A percentile compares a stretch with the other conserved stretches of the same genome.
Conservation (phyloP, 208 protist genomes). For the Leishmania mexicana region DNA sequence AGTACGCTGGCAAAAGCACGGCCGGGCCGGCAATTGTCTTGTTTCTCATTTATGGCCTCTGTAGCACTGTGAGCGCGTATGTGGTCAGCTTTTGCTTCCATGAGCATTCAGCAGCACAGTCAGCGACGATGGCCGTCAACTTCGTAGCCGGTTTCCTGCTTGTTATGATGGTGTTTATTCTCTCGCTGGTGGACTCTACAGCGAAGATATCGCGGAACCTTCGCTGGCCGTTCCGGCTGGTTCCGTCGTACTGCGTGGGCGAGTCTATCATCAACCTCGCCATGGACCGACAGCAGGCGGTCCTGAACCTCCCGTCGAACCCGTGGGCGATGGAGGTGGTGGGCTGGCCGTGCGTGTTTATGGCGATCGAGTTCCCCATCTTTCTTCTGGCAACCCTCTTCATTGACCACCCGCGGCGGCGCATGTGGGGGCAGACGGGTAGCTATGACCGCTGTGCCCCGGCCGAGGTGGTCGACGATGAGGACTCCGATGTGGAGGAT, state of each 20-base stretch:
- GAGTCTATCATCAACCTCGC: conserved; percentile 80
- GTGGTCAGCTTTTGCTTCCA: conserved; percentile 60
- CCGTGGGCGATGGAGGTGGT: conserved; percentile 47
- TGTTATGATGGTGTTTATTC: conserved; percentile 57
- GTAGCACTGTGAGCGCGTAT: conserved; percentile 58
- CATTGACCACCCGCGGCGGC: conserved; percentile 65
- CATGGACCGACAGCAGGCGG: conserved; percentile 30
- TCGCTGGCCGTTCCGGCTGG: conserved; percentile 62
- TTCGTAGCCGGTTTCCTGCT: conserved; percentile 83
- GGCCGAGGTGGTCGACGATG: conserved; percentile 35
- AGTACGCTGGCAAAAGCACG: conserved; percentile 54
- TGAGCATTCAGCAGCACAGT: conserved; percentile 73
- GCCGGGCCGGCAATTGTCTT: conserved; percentile 46
- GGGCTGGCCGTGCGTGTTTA: conserved; percentile 62
- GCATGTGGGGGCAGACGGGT: conserved; percentile 31
- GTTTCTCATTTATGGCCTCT: conserved; percentile 66
- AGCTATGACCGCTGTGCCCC: conserved; percentile 34
- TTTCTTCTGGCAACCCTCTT: conserved; percentile 63
- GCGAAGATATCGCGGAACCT: conserved; percentile 40
- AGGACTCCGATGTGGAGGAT: conserved; percentile 53
- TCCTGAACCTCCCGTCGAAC: conserved; percentile 18
- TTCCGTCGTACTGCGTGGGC: conserved; percentile 79
- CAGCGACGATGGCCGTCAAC: conserved; percentile 60
- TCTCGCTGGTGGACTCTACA: conserved; percentile 45
- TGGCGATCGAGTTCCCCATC: conserved; percentile 57